These are phyloP conservation scores for Phytophthora sojae DNA, from an alignment of 352 stramenopile species.

Conservation along the genomic window DNA sequence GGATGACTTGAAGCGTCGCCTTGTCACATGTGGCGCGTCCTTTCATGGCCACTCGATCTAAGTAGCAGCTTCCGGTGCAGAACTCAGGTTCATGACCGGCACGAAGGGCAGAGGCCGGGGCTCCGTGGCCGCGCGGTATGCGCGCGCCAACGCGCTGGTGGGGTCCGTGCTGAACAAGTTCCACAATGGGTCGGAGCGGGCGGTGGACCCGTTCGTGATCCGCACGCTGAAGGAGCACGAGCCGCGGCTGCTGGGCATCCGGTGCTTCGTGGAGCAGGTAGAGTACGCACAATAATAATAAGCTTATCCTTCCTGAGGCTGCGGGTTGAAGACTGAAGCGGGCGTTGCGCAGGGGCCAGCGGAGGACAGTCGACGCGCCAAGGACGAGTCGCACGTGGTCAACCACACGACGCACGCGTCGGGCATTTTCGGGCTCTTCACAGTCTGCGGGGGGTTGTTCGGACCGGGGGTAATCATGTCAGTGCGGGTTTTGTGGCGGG, in stretches of 20 bases:
- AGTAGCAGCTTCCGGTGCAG: background rate
- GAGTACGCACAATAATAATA: background rate
- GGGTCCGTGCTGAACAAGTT: slow-evolving; percentile 76
- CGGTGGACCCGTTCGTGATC: slow-evolving; percentile 76
- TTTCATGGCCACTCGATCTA: too few relatives aligned
- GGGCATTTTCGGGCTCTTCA: slow-evolving; percentile 35
- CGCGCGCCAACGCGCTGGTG: slow-evolving; percentile 60
- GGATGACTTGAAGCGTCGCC: too few relatives aligned
- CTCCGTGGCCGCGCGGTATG: slow-evolving; percentile 38
- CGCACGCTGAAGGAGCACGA: slow-evolving; percentile 62
- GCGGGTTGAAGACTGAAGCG: slow-evolving; percentile 10
- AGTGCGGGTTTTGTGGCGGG: background rate
- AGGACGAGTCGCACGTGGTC: slow-evolving; percentile 35
- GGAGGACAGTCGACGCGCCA: slow-evolving; percentile 55
- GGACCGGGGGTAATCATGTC: slow-evolving; percentile 71
- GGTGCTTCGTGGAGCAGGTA: slow-evolving; percentile 80
- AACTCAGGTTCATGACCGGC: slow-evolving; percentile 3
- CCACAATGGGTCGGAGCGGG: slow-evolving; percentile 71
- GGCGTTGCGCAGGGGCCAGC: slow-evolving; percentile 48
- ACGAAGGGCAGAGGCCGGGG: background rate
- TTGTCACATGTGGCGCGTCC: too few relatives aligned
- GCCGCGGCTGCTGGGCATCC: slow-evolving; percentile 64
- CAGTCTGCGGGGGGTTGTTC: slow-evolving; percentile 62
- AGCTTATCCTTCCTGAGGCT: background rate
- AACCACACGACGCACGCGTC: slow-evolving; percentile 8